A percentile compares a stretch with the other conserved stretches of the same genome.
These are phyloP conservation scores for Lactarius sp. DNA, from an alignment of 768 basidiomycete genomes.

Conservation along the genomic window DNA sequence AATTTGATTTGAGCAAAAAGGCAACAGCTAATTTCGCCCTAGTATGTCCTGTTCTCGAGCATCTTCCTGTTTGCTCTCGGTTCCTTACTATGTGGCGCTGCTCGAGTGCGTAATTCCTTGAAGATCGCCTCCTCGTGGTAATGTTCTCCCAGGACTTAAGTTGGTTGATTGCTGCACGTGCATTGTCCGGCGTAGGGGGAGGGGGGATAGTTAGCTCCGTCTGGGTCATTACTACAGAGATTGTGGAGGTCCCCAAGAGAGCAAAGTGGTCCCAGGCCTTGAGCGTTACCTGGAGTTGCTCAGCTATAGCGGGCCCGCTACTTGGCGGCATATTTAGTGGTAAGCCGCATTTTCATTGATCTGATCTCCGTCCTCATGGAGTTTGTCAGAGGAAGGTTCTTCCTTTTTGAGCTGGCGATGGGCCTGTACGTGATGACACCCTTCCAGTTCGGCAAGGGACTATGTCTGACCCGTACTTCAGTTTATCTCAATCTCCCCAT, in stretches of 20 bases:
- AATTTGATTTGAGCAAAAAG: slow-evolving; percentile 10
- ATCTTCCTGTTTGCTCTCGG: slow-evolving; percentile 72
- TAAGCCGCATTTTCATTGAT: slow-evolving; percentile 34
- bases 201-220: slow-evolving; percentile 83
- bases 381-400: slow-evolving; percentile 22
- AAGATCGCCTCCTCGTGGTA: slow-evolving; percentile 20
- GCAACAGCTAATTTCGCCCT: slow-evolving; percentile 17
- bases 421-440: slow-evolving; percentile 58
- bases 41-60: slow-evolving; percentile 69
- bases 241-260: slow-evolving; percentile 63
- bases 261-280: slow-evolving; percentile 84
- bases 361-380: slow-evolving; percentile 2
- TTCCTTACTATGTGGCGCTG: slow-evolving; percentile 73
- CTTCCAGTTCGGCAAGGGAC: slow-evolving; percentile 12
- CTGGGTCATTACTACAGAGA: slow-evolving; percentile 83
- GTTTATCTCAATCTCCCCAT: slow-evolving; percentile 83
- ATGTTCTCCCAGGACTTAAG: slow-evolving; percentile 40
- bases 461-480: slow-evolving; percentile 32
- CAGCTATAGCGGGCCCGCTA: slow-evolving; percentile 76
- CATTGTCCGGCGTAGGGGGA: slow-evolving; percentile 71
- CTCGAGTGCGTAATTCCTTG: slow-evolving; percentile 45
- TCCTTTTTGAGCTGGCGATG: slow-evolving; percentile 65
- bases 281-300: slow-evolving; percentile 82
- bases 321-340: slow-evolving; percentile 81
- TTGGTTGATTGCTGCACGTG: slow-evolving; percentile 66